Conservation (phyloP, 2,329 filamentous ascomycete genomes). For the Herpotrichia juniperi region DNA sequence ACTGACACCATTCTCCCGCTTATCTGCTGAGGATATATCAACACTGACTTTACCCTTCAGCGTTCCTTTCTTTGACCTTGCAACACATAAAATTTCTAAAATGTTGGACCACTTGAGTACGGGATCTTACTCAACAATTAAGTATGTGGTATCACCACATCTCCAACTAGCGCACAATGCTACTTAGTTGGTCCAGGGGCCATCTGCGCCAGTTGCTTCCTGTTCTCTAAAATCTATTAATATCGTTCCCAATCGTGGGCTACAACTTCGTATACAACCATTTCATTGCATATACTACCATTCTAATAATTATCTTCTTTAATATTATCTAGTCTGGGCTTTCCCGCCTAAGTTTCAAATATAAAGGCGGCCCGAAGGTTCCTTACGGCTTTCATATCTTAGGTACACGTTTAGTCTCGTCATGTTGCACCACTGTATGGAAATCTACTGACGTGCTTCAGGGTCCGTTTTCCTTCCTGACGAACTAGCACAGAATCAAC, state of each 20-base stretch:
- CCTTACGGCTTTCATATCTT: conserved; percentile 11
- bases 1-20: too few relatives aligned
- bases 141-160: not conserved
- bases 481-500: conserved; percentile 14
- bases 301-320: not conserved
- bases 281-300: not conserved
- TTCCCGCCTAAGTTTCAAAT: not conserved
- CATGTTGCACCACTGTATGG: not conserved
- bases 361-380: conserved; percentile 6
- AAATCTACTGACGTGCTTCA: not conserved
- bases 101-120: too few relatives aligned
- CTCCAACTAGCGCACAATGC: not conserved
- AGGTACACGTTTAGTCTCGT: not conserved
- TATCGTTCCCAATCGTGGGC: not conserved
- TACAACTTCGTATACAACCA: not conserved
- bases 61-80: too few relatives aligned
- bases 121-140: too few relatives aligned
- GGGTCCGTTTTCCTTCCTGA: conserved; percentile 16
- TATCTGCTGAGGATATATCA: too few relatives aligned
- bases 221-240: not conserved
- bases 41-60: too few relatives aligned
- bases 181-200: not conserved
- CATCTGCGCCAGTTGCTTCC: not conserved
- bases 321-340: not conserved
- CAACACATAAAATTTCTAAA: too few relatives aligned